These are phyloP conservation scores for Typha latifolia DNA, from an alignment of 176 grass and related monocot genomes.

Conservation along the genomic window DNA sequence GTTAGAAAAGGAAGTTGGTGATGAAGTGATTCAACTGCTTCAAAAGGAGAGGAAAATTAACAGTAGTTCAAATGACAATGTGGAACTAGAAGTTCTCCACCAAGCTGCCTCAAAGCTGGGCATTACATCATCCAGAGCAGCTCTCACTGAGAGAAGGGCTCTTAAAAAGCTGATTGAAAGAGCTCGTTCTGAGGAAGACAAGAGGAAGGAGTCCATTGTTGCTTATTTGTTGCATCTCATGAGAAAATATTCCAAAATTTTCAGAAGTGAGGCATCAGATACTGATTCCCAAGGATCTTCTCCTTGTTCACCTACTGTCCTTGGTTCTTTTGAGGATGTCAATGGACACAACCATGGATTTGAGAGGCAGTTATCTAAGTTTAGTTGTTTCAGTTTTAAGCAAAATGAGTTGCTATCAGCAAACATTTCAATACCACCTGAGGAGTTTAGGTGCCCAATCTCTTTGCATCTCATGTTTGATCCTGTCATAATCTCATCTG, in stretches of 20 bases:
- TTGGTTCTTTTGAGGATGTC: conserved; percentile 22
- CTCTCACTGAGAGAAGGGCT: conserved; percentile 66
- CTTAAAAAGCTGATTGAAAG: conserved; percentile 62
- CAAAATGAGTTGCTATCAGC: conserved; percentile 50
- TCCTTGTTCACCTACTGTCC: conserved; percentile 27
- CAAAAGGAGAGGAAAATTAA: conserved; percentile 39
- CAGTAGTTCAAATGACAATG: conserved; percentile 23
- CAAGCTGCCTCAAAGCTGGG: conserved; percentile 39
- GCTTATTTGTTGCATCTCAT: conserved; percentile 56
- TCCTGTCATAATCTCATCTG: conserved; percentile 66
- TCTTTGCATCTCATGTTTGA: conserved; percentile 89
- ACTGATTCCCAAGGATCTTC: conserved; percentile 39
- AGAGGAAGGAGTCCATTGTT: conserved; percentile 46
- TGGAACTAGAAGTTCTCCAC: conserved; percentile 57
- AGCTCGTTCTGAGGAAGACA: conserved; percentile 42
- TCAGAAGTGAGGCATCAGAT: conserved; percentile 30
- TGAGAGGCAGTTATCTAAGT: conserved; percentile 27
- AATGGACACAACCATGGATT: conserved; percentile 12
- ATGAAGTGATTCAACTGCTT: conserved; percentile 45
- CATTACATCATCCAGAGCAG: conserved; percentile 41
- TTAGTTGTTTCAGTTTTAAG: conserved; percentile 35
- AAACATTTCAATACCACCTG: conserved; percentile 63
- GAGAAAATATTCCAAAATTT: conserved; percentile 56
- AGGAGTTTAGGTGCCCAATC: conserved; percentile 81
- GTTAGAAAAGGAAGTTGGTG: conserved; percentile 50